Evolutionary conservation across 202 grass and related monocot species (phyloP).

Genomic region (Brachypodium distachyon): DNA sequence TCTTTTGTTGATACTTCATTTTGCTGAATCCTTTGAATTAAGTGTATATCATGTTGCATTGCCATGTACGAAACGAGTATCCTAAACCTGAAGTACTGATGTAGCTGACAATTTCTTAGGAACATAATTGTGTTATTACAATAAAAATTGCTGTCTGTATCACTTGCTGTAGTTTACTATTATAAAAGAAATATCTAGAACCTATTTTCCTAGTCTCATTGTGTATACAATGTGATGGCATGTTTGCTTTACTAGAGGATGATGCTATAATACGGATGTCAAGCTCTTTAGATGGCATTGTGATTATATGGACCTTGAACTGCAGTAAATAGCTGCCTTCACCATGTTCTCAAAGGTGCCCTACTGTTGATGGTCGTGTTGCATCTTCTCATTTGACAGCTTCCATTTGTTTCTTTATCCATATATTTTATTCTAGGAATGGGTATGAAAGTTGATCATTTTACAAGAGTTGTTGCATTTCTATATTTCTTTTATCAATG

Average conservation of each 20-base stretch:
- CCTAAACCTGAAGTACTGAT: not conserved
- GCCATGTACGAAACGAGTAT: not conserved
- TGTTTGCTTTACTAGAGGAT: not conserved
- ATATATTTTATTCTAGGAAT: not conserved
- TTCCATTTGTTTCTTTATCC: not conserved
- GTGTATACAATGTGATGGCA: not conserved
- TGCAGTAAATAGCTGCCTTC: not conserved
- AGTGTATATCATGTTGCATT: constrained; percentile 15
- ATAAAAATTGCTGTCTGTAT: not conserved
- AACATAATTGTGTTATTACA: constrained; percentile 13
- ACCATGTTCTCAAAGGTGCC: not conserved
- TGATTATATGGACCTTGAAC: constrained; percentile 3
- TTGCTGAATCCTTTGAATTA: not conserved
- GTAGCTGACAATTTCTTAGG: not conserved
- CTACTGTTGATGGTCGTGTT: not conserved
- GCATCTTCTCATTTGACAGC: not conserved
- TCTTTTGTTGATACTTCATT: not conserved
- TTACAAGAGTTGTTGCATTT: too few species aligned
- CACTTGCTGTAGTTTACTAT: not conserved
- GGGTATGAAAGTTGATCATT: too few species aligned
- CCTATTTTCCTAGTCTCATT: not conserved
- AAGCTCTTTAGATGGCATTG: not conserved
- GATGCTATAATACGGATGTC: not conserved
- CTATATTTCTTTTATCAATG: too few species aligned
- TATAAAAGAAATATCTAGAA: not conserved